Evolutionary conservation across 352 stramenopile genomes (phyloP).

Genomic region (Bremia lactucae): DNA sequence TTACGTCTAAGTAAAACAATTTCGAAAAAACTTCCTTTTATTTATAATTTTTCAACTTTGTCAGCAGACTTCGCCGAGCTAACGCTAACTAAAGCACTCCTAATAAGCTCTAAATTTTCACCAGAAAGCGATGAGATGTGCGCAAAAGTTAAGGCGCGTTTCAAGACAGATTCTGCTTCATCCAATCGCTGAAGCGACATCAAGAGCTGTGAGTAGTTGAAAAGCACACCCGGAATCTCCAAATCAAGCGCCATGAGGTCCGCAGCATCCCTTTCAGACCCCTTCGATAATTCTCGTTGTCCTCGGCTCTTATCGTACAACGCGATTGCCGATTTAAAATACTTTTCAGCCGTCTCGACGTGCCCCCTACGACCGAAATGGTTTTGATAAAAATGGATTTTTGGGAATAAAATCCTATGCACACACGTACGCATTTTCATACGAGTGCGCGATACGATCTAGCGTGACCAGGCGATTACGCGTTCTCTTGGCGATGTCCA

Average conservation of each 20-base stretch:
- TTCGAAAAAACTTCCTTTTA: too few relatives aligned
- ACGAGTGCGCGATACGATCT: constrained; percentile 69
- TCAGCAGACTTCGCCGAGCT: constrained; percentile 3
- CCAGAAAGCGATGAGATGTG: constrained; percentile 11
- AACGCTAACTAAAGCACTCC: constrained; percentile 13
- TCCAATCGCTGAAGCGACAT: constrained; percentile 16
- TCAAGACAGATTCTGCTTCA: constrained; percentile 14
- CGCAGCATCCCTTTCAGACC: constrained; percentile 7
- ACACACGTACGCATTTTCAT: constrained; percentile 36
- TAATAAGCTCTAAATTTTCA: constrained; percentile 18
- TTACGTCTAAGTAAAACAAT: too few relatives aligned
- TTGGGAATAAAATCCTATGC: too few relatives aligned
- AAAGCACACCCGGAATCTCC: constrained; percentile 28
- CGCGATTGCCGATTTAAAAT: constrained; percentile 25
- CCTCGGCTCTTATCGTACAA: constrained; percentile 23
- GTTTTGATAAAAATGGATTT: too few relatives aligned
- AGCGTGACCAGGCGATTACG: constrained; percentile 54
- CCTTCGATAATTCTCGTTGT: constrained; percentile 19
- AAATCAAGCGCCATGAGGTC: constrained; percentile 19
- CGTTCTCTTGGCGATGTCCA: constrained; percentile 26
- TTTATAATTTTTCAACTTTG: too few relatives aligned
- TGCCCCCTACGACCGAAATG: constrained; percentile 5
- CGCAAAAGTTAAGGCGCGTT: constrained; percentile 17
- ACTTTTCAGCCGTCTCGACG: constrained; percentile 17
- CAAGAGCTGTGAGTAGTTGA: constrained; percentile 29